Base-by-base conservation (phyloP, 345 rosid species). In the Eucalyptus regnans region DNA sequence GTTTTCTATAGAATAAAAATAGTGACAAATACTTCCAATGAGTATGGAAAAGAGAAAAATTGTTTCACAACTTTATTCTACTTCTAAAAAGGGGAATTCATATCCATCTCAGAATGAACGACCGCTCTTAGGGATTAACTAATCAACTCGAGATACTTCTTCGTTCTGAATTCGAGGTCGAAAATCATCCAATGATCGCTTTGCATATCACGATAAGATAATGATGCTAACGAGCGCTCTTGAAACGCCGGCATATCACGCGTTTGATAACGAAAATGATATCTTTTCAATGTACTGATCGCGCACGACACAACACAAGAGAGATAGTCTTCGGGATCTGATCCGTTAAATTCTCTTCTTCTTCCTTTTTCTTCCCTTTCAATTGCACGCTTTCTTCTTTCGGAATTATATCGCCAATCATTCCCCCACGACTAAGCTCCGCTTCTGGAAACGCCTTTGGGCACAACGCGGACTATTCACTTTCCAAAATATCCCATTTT, bases 41-140 rank as follows among this genome's bases (percentile, higher is more conserved):
- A 64, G 71, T n/a, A n/a, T 0, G 37, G 71, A 2, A 64, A 29
- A 64, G 18, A 60, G 15, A 60, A 11, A 56, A 4, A 6, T 60
- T 12, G 3, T 27, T 60, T 25, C 6, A 0, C 16, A 27, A 60
- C 9, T 60, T 27, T 60, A 12, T 0, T 25, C 68, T 60, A 60
- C 4, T 6, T 5, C 16, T 25, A 27, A 4, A 27, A 60, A 0
- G 15, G 31, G 7, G 15, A 11, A 60, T 60, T 60, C 31, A 27
- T 27, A 27, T 27, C 4, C 0, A 60, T 27, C 31, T 12, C 5
- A 60, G 4, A 27, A 60, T 60, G 33, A 12, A 60, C 0, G 3
- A 12, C 0, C 6, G 2, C 27, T 62, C 12, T 60, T 6, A 12
- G 3, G 0, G 1, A 27, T 0, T 62, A 62, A 62, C 0, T 62